These are phyloP conservation scores for Lithospermum erythrorhizon DNA, from an alignment of 257 asterid species.

Conservation along the genomic window DNA sequence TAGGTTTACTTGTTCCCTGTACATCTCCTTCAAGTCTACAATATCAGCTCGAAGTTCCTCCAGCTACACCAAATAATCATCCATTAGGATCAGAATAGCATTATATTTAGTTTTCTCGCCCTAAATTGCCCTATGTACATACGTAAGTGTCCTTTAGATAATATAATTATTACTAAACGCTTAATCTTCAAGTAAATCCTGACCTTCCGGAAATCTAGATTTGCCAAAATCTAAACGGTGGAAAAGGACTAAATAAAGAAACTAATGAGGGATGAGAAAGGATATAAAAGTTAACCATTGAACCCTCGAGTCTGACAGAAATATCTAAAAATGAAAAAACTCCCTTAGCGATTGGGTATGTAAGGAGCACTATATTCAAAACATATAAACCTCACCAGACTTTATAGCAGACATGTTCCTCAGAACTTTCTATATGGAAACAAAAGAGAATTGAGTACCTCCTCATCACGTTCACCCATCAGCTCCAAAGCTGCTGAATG, in stretches of 20 bases:
- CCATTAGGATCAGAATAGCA: constrained; percentile 5
- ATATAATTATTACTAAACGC: no score
- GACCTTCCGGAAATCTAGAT: neutral
- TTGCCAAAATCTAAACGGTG: neutral
- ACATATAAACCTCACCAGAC: neutral
- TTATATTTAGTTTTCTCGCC: no score
- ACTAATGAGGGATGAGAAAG: neutral
- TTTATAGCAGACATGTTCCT: neutral
- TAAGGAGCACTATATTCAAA: no score
- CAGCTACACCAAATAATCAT: constrained; percentile 37
- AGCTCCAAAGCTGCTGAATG: constrained; percentile 94
- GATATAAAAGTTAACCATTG: neutral
- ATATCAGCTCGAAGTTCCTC: constrained; percentile 97
- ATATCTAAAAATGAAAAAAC: no score
- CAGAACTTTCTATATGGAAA: constrained; percentile 1
- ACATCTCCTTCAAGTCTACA: constrained; percentile 90
- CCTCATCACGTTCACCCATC: constrained; percentile 99
- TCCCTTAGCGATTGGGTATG: no score
- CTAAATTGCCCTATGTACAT: no score
- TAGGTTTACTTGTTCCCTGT: constrained; percentile 92
- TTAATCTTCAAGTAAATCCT: neutral
- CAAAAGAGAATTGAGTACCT: constrained; percentile 36
- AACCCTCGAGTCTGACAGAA: no score
- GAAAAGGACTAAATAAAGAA: neutral
- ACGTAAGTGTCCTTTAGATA: no score